phyloP scores from a whole-genome alignment of 1,284 basidiomycete species.

The Tremellales sp. region DNA sequence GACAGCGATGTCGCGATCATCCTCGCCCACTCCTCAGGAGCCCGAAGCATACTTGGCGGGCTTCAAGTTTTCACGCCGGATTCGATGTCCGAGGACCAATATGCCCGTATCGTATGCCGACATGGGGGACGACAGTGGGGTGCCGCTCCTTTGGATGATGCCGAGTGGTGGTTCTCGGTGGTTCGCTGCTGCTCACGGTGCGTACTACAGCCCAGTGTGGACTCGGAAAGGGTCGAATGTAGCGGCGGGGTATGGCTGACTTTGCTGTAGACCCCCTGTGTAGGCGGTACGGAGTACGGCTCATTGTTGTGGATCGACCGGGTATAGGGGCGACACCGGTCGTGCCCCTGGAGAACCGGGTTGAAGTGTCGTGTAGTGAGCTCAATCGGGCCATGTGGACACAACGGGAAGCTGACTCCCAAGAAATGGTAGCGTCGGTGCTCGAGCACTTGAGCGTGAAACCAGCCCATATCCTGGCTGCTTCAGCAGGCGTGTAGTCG shows the following conservation, averaged over 20 bases:
- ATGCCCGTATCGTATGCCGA: constrained; percentile 36
- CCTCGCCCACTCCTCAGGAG: constrained; percentile 10
- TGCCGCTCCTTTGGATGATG: constrained; percentile 35
- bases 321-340: constrained; percentile 37
- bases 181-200: constrained; percentile 43
- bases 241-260: not conserved
- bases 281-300: constrained; percentile 28
- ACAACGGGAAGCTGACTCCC: not conserved
- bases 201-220: constrained; percentile 2
- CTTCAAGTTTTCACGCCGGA: constrained; percentile 30
- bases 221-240: not conserved
- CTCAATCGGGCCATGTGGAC: not conserved
- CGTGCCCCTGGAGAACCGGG: constrained; percentile 32
- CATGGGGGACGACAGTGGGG: constrained; percentile 38
- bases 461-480: constrained; percentile 33
- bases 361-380: constrained; percentile 34
- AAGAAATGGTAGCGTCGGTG: constrained; percentile 40
- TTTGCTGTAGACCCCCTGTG: constrained; percentile 35
- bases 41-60: constrained; percentile 31
- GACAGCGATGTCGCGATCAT: too few species aligned
- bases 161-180: constrained; percentile 43
- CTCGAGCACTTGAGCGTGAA: constrained; percentile 37
- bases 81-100: constrained; percentile 34
- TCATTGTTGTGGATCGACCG: constrained; percentile 43
- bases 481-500: constrained; percentile 43